Evolutionary conservation across 441 rosid species (phyloP).

Genomic region (Gossypium laxum): DNA sequence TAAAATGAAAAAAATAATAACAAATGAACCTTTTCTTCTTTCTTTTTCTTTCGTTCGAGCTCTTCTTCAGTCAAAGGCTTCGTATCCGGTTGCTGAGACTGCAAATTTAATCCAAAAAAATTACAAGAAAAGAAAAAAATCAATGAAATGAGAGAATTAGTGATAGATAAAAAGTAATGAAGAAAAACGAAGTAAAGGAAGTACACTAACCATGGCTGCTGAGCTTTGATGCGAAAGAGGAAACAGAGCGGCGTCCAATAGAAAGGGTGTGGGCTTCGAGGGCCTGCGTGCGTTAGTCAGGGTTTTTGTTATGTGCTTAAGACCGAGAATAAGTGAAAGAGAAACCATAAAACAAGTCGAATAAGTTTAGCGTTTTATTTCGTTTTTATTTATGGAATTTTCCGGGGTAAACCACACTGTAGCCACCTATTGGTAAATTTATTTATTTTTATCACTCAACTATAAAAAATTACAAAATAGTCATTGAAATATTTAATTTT

Average conservation of each 20-base stretch:
- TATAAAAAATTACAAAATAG: no score
- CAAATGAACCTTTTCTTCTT: constrained; percentile 59
- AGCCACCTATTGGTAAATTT: no score
- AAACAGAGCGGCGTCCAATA: background rate
- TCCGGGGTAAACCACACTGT: no score
- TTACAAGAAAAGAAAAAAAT: background rate
- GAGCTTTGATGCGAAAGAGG: background rate
- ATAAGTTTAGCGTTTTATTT: background rate
- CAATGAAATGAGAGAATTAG: background rate
- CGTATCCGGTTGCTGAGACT: constrained; percentile 42
- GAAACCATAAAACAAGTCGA: background rate
- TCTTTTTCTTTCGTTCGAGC: constrained; percentile 79
- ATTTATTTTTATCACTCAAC: no score
- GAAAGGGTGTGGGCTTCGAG: background rate
- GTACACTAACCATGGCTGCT: constrained; percentile 4
- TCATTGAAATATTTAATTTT: no score
- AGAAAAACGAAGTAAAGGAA: background rate
- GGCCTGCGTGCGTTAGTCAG: background rate
- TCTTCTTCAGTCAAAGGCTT: constrained; percentile 47
- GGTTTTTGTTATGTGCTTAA: background rate
- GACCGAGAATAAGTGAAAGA: background rate
- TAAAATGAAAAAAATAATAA: background rate
- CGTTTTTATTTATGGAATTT: no score
- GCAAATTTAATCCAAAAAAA: constrained; percentile 8
- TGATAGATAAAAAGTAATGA: background rate